Evolutionary conservation across 345 rosid genomes (phyloP).

Genomic region (Lagerstroemia speciosa): DNA sequence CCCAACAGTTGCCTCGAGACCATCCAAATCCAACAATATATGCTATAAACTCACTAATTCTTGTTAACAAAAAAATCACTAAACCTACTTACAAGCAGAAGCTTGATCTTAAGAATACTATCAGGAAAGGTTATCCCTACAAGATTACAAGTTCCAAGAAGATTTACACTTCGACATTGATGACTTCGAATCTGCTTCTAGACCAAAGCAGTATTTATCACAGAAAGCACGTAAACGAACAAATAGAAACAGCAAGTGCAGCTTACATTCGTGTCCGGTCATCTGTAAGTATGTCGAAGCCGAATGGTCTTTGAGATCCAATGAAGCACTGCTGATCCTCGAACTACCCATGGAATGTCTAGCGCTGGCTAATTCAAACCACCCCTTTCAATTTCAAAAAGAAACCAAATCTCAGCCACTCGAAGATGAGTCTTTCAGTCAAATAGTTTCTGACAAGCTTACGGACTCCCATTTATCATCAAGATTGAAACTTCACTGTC

Average conservation of each 20-base stretch:
- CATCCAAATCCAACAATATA: background rate
- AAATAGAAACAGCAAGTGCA: background rate
- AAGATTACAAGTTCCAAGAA: background rate
- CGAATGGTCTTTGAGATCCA: slow-evolving; percentile 64
- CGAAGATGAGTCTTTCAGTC: background rate
- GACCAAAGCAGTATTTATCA: background rate
- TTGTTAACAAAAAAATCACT: background rate
- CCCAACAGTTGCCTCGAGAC: background rate
- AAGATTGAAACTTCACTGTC: background rate
- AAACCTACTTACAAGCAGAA: background rate
- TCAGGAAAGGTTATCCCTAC: background rate
- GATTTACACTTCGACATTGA: background rate
- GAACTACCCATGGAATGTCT: slow-evolving; percentile 87
- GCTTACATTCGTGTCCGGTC: slow-evolving; percentile 29
- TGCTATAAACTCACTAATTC: background rate
- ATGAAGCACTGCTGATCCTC: slow-evolving; percentile 59
- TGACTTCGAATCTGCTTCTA: background rate
- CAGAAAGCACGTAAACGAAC: background rate
- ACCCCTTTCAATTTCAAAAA: slow-evolving; percentile 46
- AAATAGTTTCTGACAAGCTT: background rate
- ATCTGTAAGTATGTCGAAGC: slow-evolving; percentile 66
- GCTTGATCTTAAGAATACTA: background rate
- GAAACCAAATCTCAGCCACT: background rate
- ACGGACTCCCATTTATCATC: background rate
- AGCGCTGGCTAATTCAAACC: slow-evolving; percentile 87